These are phyloP conservation scores for Calophaca sinica DNA, from an alignment of 306 rosid species.

Conservation along the genomic window DNA sequence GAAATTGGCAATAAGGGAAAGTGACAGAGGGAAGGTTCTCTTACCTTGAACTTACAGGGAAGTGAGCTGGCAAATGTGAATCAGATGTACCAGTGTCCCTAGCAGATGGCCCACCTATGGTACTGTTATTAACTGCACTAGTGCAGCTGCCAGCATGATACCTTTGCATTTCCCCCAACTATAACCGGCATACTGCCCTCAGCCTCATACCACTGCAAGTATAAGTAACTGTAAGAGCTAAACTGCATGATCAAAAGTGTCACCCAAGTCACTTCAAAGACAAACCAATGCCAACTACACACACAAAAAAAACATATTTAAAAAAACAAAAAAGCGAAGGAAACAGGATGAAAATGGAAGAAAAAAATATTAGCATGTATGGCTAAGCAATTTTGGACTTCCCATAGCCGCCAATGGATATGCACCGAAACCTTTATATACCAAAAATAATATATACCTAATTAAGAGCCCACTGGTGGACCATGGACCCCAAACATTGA, in stretches of 20 bases:
- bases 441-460: conserved; percentile 27
- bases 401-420: conserved; percentile 37
- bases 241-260: conserved; percentile 52
- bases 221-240: conserved; percentile 55
- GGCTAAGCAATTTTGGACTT: conserved; percentile 16
- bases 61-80: conserved; percentile 72
- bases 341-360: conserved; percentile 21
- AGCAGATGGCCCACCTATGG: conserved; percentile 75
- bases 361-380: not conserved
- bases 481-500: not conserved
- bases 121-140: conserved; percentile 89
- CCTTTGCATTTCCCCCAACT: conserved; percentile 93
- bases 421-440: conserved; percentile 17
- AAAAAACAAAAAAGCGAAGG: not conserved
- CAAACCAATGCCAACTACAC: conserved; percentile 28
- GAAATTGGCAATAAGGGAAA: not conserved
- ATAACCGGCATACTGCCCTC: conserved; percentile 89
- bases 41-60: conserved; percentile 77
- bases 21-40: conserved; percentile 39
- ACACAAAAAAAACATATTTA: not conserved
- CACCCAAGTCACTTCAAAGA: conserved; percentile 45
- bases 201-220: conserved; percentile 67
- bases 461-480: not conserved
- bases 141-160: conserved; percentile 84
- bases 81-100: conserved; percentile 88